phyloP scores from a whole-genome alignment of 2,329 filamentous ascomycete genomes.

The Fusarium coffeatum region DNA sequence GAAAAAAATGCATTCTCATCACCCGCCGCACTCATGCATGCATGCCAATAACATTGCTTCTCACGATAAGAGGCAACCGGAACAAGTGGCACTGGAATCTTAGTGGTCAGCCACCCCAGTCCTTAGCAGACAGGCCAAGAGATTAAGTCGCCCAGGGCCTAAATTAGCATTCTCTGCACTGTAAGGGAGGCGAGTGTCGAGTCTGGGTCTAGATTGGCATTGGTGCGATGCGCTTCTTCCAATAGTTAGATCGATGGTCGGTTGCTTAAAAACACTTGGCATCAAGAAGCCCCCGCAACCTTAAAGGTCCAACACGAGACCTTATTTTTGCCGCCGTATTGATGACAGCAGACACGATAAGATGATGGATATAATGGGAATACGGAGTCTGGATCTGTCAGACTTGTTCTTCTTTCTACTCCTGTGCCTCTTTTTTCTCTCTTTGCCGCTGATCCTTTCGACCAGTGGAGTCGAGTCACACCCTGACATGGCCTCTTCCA shows the following conservation, averaged over 20 bases:
- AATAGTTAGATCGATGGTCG: not conserved
- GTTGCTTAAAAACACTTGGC: slow-evolving; percentile 15
- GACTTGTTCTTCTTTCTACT: no score
- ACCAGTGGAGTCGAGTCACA: slow-evolving; percentile 10
- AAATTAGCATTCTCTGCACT: slow-evolving; percentile 1
- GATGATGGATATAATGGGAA: not conserved
- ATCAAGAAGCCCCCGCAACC: slow-evolving; percentile 9
- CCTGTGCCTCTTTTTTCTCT: not conserved
- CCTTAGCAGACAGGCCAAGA: slow-evolving; percentile 12
- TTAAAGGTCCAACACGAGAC: slow-evolving; percentile 14
- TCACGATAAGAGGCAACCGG: not conserved
- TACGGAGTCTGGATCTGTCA: not conserved
- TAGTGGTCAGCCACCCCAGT: not conserved
- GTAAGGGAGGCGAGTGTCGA: slow-evolving; percentile 11
- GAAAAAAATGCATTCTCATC: not conserved
- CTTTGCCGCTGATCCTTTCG: slow-evolving; percentile 13
- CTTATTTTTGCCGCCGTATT: not conserved
- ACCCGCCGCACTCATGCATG: not conserved
- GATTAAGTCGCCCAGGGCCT: slow-evolving; percentile 5
- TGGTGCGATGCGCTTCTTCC: slow-evolving; percentile 4
- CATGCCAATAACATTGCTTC: not conserved
- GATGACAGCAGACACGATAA: not conserved
- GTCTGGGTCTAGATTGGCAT: not conserved
- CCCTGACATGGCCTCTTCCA: slow-evolving; percentile 15
- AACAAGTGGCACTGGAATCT: not conserved